Base-by-base conservation (phyloP, 2,329 filamentous ascomycete species). In the Tolypocladium nubicola region DNA sequence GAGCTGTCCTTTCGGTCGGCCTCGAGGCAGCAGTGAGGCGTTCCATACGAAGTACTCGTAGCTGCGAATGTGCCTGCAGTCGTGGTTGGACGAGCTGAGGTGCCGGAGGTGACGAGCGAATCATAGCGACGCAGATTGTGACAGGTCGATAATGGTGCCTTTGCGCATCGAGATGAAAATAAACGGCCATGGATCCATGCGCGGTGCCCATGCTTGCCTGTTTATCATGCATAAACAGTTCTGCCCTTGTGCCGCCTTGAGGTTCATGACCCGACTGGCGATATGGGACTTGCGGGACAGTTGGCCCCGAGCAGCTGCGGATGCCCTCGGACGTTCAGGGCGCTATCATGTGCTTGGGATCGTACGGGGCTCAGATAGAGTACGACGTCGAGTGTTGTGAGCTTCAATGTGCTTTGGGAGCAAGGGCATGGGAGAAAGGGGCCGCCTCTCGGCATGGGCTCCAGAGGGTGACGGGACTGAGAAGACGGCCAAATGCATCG, bases 351-450 rank as follows among this genome's bases (percentile, higher is more conserved):
- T 14, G 37, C 11, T 14, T 38, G 11, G 4, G 37, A 38, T 38
- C 4, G 37, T 5, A 38, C 37, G 37, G 37, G 4, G 4, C 13
- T 14, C 11, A 13, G 5, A 4, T 14, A 14, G 9, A 11, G 37
- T 14, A 14, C 14, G 37, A 38, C 13, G 37, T 10, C 37, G 11
- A 38, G 37, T 14, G 37, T 38, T 38, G 37, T 14, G 37, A 38
- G 4, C 10, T 38, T 38, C 13, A 14, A 38, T 38, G 37, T 38
- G 37, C 14, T 50, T 56, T 21, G 35, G 54, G 1, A 58, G 59
- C 21, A 60, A 58, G 45, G 61, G 59, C 50, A 59, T 58, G 56
- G 60, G 60, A 30, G 49, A 53, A 62, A 59, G 50, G 58, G 60
- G 10, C 53, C 62, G 9, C 56, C 59, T 2, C 55, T 56, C n/a